Base-by-base conservation (phyloP, 768 basidiomycete genomes). In the Rhizopogon vulgaris region DNA sequence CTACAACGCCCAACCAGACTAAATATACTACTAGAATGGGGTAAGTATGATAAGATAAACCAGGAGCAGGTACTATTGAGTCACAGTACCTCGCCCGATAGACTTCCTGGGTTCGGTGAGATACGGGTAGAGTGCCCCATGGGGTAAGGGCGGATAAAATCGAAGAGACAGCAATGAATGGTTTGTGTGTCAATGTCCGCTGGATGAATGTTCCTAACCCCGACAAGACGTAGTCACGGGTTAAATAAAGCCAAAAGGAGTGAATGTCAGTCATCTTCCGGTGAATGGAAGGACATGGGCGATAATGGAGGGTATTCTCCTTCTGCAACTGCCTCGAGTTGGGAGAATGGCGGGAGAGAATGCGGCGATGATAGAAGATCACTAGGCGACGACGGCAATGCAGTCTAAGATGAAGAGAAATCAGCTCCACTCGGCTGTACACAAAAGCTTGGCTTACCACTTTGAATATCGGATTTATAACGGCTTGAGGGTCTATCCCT, bases 391-490 rank as follows among this genome's bases (percentile, higher is more conserved):
- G 67, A 60, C 28, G 80, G 77, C 58, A 79, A 68, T 64, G 82
- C 79, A 53, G 82, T 77, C 82, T 85, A 42, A 50, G 39, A 24
- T 38, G 46, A 38, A 12, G 10, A 34, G 4, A 50, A 41, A 22
- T 52, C 25, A 43, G 51, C 12, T 45, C 56, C 38, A 65, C 48
- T 37, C 27, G 37, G 36, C 14, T 30, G 42, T 24, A 30, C 36
- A 41, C 52, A 11, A 34, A 4, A 32, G 43, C 6, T 8, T 52
- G 17, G 82, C 90, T 75, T 72, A 91, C 90, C 74, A 92, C 89
- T 80, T 88, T 85, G 76, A 92, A 92, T 65, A 91, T 90, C 27
- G 90, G 87, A 67, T 92, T 90, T 63, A 90, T 87, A 32, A 76
- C 78, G 41, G 83, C 79, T 63, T 83, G 84, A 36, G 87, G 76